Evolutionary conservation across 208 protist genomes (phyloP), one percentile per base, ranked within the genome.

Genomic region (Acanthamoeba healyi): DNA sequence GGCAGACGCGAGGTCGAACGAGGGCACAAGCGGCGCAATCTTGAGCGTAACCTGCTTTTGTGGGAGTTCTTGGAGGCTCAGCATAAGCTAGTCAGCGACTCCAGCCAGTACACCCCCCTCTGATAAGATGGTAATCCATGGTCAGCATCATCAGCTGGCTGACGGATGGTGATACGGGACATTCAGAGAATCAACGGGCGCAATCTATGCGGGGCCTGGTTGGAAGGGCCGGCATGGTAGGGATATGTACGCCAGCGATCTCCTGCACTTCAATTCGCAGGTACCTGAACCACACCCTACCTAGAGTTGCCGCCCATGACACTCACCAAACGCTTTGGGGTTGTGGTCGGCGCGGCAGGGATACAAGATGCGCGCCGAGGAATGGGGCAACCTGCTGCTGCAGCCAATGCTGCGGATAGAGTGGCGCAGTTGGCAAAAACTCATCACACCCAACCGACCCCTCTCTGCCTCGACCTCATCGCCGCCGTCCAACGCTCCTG

Each of bases 1-100:
- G 29, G 19, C 38, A 77, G 67, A 22, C 67, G 67, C 3, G 67
- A 44, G 38, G 67, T 36, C 24, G 67, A 77, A 1, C 29, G 67
- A 42, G 67, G 67, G 34, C 67, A 77, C 67, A 77, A 77, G 67
- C 29, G 67, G 29, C 67, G 67, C 67, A 77, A 77, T 15, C 38
- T 77, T 29, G 67, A 77, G 67, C 67, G 67, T 17, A 77, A 77
- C 38, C 34, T 77, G 32, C 67, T 77, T 22, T 6, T 77, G 19
- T 77, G 67, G 67, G 67, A 77, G 67, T 77, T 77, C 19, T 36
- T 77, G 32, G 10, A 77, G 58, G 58, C 19, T 2, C 26, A 77
- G 67, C 5, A 15, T 0, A 42, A 77, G 34, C 67, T 2, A 7
- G 22, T 14, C 34, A 38, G 15, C 34, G 65, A 74, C 65, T 74